Evolutionary conservation across 2,329 filamentous ascomycete genomes (phyloP).

Genomic region (Verticillium dahliae): DNA sequence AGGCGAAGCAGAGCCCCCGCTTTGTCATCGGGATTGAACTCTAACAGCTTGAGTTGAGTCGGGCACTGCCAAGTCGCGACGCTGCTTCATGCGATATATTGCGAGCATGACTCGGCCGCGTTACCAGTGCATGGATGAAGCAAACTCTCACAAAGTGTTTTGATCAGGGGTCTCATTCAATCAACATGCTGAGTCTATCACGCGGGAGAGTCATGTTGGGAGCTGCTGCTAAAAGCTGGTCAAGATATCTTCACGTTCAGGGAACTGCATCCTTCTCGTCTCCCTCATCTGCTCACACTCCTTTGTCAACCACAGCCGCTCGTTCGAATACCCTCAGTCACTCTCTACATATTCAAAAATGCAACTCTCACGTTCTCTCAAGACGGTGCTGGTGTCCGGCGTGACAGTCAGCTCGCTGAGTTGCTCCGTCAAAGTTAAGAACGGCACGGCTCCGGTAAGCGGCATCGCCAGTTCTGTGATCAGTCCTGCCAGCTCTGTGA

Average conservation of each 20-base stretch:
- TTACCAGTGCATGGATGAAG: neutral
- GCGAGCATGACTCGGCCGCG: neutral
- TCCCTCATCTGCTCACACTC: neutral
- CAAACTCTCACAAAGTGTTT: neutral
- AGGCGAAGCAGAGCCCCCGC: neutral
- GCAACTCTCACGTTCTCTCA: neutral
- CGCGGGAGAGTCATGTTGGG: neutral
- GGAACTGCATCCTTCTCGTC: neutral
- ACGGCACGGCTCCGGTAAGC: neutral
- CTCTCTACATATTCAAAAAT: neutral
- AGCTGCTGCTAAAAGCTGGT: neutral
- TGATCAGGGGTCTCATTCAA: neutral
- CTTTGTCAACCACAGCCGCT: neutral
- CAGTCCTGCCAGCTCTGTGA: neutral
- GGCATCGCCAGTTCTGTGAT: neutral
- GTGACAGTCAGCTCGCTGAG: neutral
- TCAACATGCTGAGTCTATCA: neutral
- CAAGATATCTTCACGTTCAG: neutral
- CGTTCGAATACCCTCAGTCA: neutral
- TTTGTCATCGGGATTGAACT: neutral
- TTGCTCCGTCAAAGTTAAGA: neutral
- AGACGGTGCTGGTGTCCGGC: neutral
- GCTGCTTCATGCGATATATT: neutral
- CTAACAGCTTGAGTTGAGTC: neutral
- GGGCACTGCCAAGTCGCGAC: neutral